Evolutionary conservation across 495 filamentous ascomycete genomes (phyloP), one percentile per base, ranked within the genome.

Genomic region (Rostrohypoxylon terebratum): DNA sequence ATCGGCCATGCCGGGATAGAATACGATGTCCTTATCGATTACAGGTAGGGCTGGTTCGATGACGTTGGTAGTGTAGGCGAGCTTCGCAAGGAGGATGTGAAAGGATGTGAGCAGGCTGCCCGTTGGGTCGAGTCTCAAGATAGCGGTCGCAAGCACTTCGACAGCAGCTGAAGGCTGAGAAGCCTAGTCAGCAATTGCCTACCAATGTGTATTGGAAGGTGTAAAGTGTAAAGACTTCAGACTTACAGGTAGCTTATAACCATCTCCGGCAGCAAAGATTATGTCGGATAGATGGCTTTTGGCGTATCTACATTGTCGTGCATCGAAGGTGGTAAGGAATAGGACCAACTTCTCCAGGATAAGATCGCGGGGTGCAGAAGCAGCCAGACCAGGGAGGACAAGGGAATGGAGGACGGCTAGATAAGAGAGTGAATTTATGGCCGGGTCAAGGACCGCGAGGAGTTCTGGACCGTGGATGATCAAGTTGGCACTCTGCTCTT

Each of bases 101-200:
- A 82, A 83, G 1, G 86, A 86, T 4, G 93, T 95, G 64, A 96
- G 88, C 34, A 90, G 86, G 16, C 86, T 86, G 48, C 87, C 88
- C n/a, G 87, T 85, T 10, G 91, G 89, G 67, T 96, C 91, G 13
- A 97, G 82, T 69, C 87, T 88, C 20, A 94, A 81, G 61, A 97
- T 87, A 18, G 91, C 91, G 59, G 87, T 83, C 44, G 87, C 80
- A 28, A 94, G 82, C 5, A 87, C 80, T 18, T 83, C 81, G 44
- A 93, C 83, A 8, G 89, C 91, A 47, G 88, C 77, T 2, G 83
- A 78, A 10, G 90, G 87, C 92, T 86, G 31, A 28, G 25, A 10
- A 14, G 40, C 1, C 13, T 34, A 38, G 59, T 77, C 42, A 73
- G 63, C 11, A 47, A 20, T 11, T 16, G 8, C 16, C 8, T 20